Conservation (phyloP, 495 filamentous ascomycete genomes). For the Tetracladium setigerum region DNA sequence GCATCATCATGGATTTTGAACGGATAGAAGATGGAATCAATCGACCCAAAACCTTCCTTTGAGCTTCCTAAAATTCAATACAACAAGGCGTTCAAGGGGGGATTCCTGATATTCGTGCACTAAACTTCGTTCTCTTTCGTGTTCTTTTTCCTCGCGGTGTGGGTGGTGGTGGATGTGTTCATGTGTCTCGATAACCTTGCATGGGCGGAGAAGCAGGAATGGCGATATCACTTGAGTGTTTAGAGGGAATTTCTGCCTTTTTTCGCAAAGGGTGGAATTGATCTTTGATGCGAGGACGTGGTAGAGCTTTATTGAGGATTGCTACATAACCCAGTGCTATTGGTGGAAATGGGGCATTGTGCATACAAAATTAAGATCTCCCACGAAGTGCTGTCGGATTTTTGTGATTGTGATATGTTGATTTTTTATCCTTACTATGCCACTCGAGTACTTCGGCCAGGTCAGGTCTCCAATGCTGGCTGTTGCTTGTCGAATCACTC, state of each 20-base stretch:
- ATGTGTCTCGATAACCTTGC: constrained; percentile 33
- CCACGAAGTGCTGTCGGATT: constrained; percentile 25
- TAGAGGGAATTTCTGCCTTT: constrained; percentile 17
- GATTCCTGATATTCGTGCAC: constrained; percentile 85
- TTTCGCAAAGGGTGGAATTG: constrained; percentile 16
- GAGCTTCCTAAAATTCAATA: constrained; percentile 27
- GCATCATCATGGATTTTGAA: constrained; percentile 21
- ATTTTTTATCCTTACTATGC: too few species aligned
- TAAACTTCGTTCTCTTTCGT: constrained; percentile 21
- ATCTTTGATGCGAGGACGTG: constrained; percentile 45
- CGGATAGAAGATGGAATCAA: constrained; percentile 70
- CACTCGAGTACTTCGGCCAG: too few species aligned
- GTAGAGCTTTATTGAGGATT: constrained; percentile 45
- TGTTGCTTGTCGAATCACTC: too few species aligned
- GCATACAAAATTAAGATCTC: constrained; percentile 47
- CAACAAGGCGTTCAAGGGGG: constrained; percentile 41
- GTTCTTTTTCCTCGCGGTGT: constrained; percentile 34
- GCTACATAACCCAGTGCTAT: constrained; percentile 41
- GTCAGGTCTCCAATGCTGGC: too few species aligned
- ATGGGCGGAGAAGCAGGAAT: constrained; percentile 46
- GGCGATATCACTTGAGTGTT: constrained; percentile 39
- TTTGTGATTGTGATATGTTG: not conserved
- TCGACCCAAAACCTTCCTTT: constrained; percentile 42
- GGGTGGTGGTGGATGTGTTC: constrained; percentile 9
- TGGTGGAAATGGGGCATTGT: constrained; percentile 35